Evolutionary conservation across 768 basidiomycete genomes (phyloP).

Genomic region (Panus rudis): DNA sequence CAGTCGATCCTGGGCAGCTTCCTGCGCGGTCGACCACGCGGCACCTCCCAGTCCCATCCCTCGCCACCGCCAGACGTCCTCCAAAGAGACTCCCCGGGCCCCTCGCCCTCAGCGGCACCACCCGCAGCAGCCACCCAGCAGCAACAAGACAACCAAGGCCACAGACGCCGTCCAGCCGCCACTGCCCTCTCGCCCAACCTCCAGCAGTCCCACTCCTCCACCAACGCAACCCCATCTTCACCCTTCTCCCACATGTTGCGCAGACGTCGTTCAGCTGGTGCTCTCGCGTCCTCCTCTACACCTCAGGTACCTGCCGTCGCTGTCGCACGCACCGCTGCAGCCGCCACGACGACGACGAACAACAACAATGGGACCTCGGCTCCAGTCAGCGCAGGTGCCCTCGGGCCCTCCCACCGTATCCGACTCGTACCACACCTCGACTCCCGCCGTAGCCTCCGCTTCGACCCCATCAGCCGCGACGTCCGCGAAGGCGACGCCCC

Average conservation of each 20-base stretch:
- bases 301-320: conserved; percentile 21
- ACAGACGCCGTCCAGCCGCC: conserved; percentile 35
- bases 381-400: neutral
- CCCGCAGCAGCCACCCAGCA: conserved; percentile 2
- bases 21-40: conserved; percentile 63
- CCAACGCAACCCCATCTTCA: conserved; percentile 31
- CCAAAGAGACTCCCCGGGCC: conserved; percentile 38
- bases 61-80: conserved; percentile 29
- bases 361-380: conserved; percentile 4
- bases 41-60: conserved; percentile 53
- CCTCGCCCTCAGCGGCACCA: conserved; percentile 31
- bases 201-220: conserved; percentile 29
- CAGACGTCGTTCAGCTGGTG: conserved; percentile 58
- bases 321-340: conserved; percentile 16
- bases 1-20: conserved; percentile 68
- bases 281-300: conserved; percentile 29
- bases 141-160: conserved; percentile 22
- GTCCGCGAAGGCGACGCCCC: conserved; percentile 61
- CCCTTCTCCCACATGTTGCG: conserved; percentile 57
- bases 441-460: conserved; percentile 78
- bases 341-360: conserved; percentile 17
- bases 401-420: conserved; percentile 55
- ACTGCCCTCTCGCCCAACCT: conserved; percentile 24
- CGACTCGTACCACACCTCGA: conserved; percentile 95
- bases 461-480: conserved; percentile 89